These are phyloP conservation scores for Apiospora sp. DNA, from an alignment of 2,329 filamentous ascomycete genomes.

Conservation along the genomic window DNA sequence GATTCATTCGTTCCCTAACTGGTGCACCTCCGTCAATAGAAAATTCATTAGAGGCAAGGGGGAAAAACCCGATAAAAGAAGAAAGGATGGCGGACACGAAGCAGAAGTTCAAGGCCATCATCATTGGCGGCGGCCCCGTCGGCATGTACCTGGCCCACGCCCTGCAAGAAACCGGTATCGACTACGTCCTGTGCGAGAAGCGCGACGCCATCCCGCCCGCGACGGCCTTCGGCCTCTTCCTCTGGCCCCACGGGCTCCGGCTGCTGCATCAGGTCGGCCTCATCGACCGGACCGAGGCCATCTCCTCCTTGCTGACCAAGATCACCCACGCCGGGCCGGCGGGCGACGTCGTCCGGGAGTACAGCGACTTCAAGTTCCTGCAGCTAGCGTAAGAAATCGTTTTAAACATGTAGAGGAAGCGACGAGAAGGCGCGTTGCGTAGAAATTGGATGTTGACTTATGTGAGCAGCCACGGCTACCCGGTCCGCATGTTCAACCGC, in stretches of 20 bases:
- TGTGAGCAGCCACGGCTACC: slow-evolving; percentile 10
- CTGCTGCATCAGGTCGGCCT: slow-evolving; percentile 25
- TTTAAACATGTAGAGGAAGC: background rate
- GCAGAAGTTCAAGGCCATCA: slow-evolving; percentile 4
- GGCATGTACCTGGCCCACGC: slow-evolving; percentile 24
- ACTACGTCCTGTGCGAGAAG: slow-evolving; percentile 24
- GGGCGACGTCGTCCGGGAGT: background rate
- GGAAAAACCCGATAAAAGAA: background rate
- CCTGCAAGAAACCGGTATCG: slow-evolving; percentile 9
- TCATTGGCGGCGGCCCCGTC: slow-evolving; percentile 25
- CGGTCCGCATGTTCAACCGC: slow-evolving; percentile 19
- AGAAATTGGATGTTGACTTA: background rate
- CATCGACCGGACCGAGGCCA: slow-evolving; percentile 4
- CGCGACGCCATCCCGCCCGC: slow-evolving; percentile 6
- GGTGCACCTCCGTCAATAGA: background rate
- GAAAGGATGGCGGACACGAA: background rate
- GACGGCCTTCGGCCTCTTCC: slow-evolving; percentile 1
- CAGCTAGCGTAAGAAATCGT: background rate
- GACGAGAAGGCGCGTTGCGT: background rate
- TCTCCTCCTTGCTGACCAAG: background rate
- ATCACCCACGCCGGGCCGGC: background rate
- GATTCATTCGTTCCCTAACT: too few relatives aligned
- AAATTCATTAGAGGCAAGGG: background rate
- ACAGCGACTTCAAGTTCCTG: background rate
- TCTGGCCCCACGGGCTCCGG: slow-evolving; percentile 20